Conservation (phyloP, 768 basidiomycete genomes). For the Naganishia kalamii region DNA sequence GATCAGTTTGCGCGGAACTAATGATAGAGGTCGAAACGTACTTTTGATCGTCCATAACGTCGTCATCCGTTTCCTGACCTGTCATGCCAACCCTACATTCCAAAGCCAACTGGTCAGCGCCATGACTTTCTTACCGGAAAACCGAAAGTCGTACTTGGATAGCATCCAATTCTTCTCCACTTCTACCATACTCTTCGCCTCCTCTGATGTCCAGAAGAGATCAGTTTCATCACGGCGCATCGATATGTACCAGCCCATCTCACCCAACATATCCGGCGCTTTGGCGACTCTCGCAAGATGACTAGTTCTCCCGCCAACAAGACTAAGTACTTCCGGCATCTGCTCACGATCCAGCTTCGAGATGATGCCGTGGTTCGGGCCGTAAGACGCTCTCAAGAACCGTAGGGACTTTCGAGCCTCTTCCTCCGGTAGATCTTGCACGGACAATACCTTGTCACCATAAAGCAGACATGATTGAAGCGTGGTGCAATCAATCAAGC, state of each 20-base stretch:
- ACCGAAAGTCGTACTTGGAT: constrained; percentile 50
- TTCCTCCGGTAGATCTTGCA: constrained; percentile 60
- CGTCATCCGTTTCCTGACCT: constrained; percentile 48
- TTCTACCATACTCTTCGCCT: constrained; percentile 61
- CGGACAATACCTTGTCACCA: constrained; percentile 57
- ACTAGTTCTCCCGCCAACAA: constrained; percentile 73
- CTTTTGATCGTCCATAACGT: constrained; percentile 60
- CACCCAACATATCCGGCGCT: constrained; percentile 57
- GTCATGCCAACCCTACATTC: constrained; percentile 1
- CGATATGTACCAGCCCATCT: constrained; percentile 20
- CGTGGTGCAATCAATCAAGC: background rate
- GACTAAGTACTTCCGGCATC: constrained; percentile 51
- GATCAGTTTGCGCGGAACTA: no score
- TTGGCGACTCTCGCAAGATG: constrained; percentile 65
- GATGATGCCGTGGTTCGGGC: constrained; percentile 23
- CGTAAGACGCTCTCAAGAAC: constrained; percentile 53
- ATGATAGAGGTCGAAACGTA: constrained; percentile 34
- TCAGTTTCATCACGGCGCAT: background rate
- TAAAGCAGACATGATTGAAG: background rate
- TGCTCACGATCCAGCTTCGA: constrained; percentile 5
- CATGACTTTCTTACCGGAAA: background rate
- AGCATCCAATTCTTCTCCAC: constrained; percentile 74
- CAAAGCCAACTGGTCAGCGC: no score
- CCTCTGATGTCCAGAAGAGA: constrained; percentile 23
- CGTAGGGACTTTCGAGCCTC: constrained; percentile 59